Conservation (phyloP, 75 land plant genomes). For the Chamaecyparis obtusa region DNA sequence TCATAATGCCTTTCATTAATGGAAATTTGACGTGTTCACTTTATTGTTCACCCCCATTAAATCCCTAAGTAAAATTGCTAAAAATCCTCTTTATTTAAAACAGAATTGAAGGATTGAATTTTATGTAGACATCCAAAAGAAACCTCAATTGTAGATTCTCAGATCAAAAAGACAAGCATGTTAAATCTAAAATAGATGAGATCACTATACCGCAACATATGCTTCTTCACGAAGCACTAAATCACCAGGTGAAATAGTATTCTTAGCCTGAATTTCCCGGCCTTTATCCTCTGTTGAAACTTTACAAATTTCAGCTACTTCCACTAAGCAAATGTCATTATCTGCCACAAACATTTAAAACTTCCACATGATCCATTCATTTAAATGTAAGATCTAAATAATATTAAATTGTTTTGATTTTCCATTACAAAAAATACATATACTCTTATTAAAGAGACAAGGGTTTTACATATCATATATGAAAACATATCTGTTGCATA, state of each 20-base stretch:
- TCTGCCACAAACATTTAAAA: constrained; percentile 1
- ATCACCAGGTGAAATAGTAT: not conserved
- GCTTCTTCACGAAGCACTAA: constrained; percentile 11
- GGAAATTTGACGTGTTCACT: not conserved
- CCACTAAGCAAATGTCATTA: not conserved
- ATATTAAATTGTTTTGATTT: not conserved
- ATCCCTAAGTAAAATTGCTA: not conserved
- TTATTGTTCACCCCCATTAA: not conserved
- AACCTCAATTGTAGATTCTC: not conserved
- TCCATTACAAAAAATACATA: not conserved
- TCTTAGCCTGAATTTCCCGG: not conserved
- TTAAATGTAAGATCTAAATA: not conserved
- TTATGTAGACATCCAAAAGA: not conserved
- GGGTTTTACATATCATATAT: not conserved
- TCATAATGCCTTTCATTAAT: not conserved
- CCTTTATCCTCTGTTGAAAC: not conserved
- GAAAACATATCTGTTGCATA: not conserved
- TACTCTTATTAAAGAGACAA: not conserved
- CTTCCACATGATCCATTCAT: not conserved
- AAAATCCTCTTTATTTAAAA: not conserved
- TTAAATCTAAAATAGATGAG: not conserved
- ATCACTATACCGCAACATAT: not conserved
- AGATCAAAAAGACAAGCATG: not conserved
- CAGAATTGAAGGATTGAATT: not conserved
- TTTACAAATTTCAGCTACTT: not conserved